These are phyloP conservation scores for Rhynchosporium graminicola DNA, from an alignment of 2,329 filamentous ascomycete species.

Conservation along the genomic window DNA sequence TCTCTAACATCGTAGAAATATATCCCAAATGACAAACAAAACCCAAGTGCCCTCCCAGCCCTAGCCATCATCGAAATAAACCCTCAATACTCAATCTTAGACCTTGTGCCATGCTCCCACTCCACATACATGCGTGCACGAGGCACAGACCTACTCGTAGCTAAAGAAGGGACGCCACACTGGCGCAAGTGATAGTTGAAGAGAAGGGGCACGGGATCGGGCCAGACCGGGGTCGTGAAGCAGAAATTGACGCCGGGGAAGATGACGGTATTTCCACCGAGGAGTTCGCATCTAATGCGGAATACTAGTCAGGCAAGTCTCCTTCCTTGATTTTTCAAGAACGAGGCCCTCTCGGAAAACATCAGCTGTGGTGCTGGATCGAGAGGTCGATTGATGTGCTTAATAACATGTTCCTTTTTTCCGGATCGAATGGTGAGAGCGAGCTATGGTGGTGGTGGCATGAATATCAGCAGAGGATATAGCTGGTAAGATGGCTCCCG, in stretches of 20 bases:
- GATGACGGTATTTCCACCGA: neutral
- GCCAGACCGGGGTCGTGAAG: neutral
- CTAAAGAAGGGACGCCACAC: neutral
- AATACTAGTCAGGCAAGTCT: neutral
- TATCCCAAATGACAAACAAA: too few relatives aligned
- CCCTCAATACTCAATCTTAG: neutral
- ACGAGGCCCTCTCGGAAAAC: too few relatives aligned
- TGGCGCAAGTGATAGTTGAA: neutral
- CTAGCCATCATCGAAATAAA: neutral
- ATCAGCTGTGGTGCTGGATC: neutral
- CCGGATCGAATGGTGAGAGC: neutral
- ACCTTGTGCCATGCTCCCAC: neutral
- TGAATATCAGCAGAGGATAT: conserved; percentile 29
- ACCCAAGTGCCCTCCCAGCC: neutral
- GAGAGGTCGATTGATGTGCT: neutral
- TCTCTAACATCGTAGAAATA: too few relatives aligned
- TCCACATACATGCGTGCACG: neutral
- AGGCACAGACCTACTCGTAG: neutral
- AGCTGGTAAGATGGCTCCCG: conserved; percentile 44
- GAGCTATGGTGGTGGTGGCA: neutral
- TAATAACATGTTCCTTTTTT: neutral
- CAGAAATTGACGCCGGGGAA: neutral
- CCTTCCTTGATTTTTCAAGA: neutral
- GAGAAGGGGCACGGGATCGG: neutral
- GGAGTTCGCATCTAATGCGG: neutral